phyloP scores from a whole-genome alignment of 1,284 basidiomycete species.

The Sanghuangporus weigelae region DNA sequence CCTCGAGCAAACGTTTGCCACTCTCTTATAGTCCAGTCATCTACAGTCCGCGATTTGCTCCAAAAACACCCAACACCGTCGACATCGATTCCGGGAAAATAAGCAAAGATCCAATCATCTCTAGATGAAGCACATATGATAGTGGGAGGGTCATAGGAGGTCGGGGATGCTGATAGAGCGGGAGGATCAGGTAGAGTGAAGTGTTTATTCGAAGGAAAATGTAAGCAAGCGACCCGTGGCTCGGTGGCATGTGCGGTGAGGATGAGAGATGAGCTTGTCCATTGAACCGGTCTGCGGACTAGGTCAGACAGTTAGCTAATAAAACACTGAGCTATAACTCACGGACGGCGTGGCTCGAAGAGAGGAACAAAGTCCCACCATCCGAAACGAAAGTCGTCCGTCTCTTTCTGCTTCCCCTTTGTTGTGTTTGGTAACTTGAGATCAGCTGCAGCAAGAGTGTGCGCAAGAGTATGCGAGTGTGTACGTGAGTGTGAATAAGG shows the following conservation, averaged over 20 bases:
- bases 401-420: slow-evolving; percentile 56
- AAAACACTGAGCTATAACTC: slow-evolving; percentile 16
- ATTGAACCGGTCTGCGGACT: slow-evolving; percentile 52
- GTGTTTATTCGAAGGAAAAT: slow-evolving; percentile 63
- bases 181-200: slow-evolving; percentile 53
- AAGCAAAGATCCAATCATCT: slow-evolving; percentile 67
- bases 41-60: slow-evolving; percentile 49
- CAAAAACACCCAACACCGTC: slow-evolving; percentile 64
- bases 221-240: slow-evolving; percentile 53
- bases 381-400: slow-evolving; percentile 49
- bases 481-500: slow-evolving; percentile 3
- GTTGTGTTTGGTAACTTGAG: slow-evolving; percentile 1
- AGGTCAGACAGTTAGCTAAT: slow-evolving; percentile 12
- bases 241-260: slow-evolving; percentile 59
- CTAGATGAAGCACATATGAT: slow-evolving; percentile 53
- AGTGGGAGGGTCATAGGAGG: slow-evolving; percentile 54
- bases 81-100: slow-evolving; percentile 52
- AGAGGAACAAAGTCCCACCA: slow-evolving; percentile 73
- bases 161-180: slow-evolving; percentile 38
- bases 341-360: slow-evolving; percentile 52
- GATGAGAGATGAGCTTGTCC: slow-evolving; percentile 63
- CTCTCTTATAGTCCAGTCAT: slow-evolving; percentile 58
- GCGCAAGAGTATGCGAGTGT: neutral
- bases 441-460: neutral
- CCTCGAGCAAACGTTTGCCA: slow-evolving; percentile 48